Evolutionary conservation across 2,329 filamentous ascomycete genomes (phyloP), one percentile per base, ranked within the genome.

Genomic region (Ambrosiella cleistominuta): DNA sequence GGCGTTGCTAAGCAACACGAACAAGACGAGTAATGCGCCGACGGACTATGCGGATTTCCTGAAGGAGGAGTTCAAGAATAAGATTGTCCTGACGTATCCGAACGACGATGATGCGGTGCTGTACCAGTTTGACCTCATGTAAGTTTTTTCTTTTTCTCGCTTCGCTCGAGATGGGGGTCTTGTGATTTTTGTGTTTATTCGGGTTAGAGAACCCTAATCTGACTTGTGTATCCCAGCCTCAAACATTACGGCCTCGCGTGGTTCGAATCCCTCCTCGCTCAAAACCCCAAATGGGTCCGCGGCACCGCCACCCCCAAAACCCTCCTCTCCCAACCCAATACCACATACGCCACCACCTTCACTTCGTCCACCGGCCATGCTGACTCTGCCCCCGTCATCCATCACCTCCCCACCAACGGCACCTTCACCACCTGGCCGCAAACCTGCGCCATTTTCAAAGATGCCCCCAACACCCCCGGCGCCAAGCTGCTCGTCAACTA

Each of bases 41-140:
- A 67, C 65, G 3, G 68, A 71, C 9, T 79, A 69, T 56, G 62
- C 66, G 0, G 73, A 77, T 60, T 72, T 70, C 57, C 64, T 75
- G 2, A 68, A 70, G 7, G 75, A 76, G 0, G 71, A 74, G 59
- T 76, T 72, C 66, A 79, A 79, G 66, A 66, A 74, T 60, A 78
- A 75, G 64, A 66, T 80, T 3, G 73, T 74, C 1, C 64, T 80
- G 9, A 78, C 76, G 0, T 79, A 79, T 58, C 78, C 77, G 8
- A 78, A 79, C 60, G 78, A 80, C 45, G 77, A 80, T 47, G 77
- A 80, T 57, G 77, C 77, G 0, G 72, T 80, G 1, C 66, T 77
- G 0, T 79, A 69, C 47, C 71, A 72, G 2, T 77, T 75, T 47
- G 68, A 76, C 45, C 66, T 76, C 1, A 71, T 79, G 71, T 73